Evolutionary conservation across 108 stramenopile genomes (phyloP).

Genomic region (Cyclostephanos tholiformis): DNA sequence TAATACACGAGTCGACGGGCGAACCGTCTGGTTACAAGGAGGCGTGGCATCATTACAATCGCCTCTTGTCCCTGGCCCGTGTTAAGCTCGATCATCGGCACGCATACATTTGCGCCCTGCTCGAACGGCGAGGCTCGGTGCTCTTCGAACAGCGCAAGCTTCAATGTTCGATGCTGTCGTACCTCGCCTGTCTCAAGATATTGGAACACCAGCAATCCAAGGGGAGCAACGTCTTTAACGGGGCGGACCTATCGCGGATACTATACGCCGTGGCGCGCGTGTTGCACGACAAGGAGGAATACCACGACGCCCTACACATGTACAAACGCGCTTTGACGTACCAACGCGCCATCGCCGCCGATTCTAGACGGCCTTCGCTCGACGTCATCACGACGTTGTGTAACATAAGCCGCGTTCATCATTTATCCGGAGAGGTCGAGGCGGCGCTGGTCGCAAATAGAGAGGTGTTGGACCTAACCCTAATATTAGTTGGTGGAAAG

Average conservation of each 20-base stretch:
- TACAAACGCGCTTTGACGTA: constrained; percentile 42
- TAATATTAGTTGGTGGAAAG: neutral
- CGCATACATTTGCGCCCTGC: constrained; percentile 38
- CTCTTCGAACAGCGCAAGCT: constrained; percentile 45
- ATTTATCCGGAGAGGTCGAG: constrained; percentile 49
- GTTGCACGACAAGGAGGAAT: constrained; percentile 55
- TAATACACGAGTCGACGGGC: constrained; percentile 35
- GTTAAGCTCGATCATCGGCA: constrained; percentile 50
- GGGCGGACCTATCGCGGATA: constrained; percentile 41
- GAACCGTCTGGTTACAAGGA: constrained; percentile 35
- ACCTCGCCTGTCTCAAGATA: constrained; percentile 50
- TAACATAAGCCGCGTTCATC: constrained; percentile 51
- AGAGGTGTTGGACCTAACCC: constrained; percentile 35
- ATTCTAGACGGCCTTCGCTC: constrained; percentile 25
- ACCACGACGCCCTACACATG: constrained; percentile 52
- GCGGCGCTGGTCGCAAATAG: constrained; percentile 42
- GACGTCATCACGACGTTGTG: constrained; percentile 51
- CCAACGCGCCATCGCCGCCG: constrained; percentile 28
- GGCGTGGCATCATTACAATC: constrained; percentile 46
- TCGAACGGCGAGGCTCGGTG: constrained; percentile 45
- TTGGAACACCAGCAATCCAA: constrained; percentile 45
- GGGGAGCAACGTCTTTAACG: constrained; percentile 28
- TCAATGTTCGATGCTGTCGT: constrained; percentile 52
- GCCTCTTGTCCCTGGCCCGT: constrained; percentile 42
- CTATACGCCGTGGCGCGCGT: constrained; percentile 49